Evolutionary conservation across 2,329 filamentous ascomycete species (phyloP), one percentile per base, ranked within the genome.

Genomic region (Exserohilum rostratum): DNA sequence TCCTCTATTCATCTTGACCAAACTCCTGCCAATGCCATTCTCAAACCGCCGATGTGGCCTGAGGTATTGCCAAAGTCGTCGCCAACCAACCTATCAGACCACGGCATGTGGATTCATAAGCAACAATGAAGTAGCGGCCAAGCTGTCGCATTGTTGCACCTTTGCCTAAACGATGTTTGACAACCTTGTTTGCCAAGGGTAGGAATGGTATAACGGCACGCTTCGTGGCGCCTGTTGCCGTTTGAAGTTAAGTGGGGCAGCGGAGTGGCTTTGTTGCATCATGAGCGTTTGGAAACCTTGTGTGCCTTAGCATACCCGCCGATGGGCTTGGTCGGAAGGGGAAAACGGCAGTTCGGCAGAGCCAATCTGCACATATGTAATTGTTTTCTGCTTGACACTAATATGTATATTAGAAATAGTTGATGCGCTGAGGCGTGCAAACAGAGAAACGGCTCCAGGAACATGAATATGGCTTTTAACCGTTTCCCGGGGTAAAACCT

Each of bases 221-320:
- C 18, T 31, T 47, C 17, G 49, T 57, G 59, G 57, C 53, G 57
- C 57, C 55, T 45, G 53, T 22, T 61, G 35, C 48, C 42, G 66
- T 69, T 68, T 66, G 66, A 69, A 57, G 57, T 45, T 56, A 55
- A 50, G 64, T 66, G 66, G 65, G 64, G 59, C 57, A 31, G 30
- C 43, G 37, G 38, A 51, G 44, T 63, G 53, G 60, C 63, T 53
- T 27, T 62, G 55, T 50, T 56, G 63, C 55, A 46, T 66, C 59
- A 60, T 58, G 56, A 42, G 48, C 57, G 62, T 68, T 67, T 68
- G 55, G 62, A 70, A 69, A 69, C 67, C 59, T 57, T 53, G 52
- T 47, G 50, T 63, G 63, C 66, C 60, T 67, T 50, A 59, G 46
- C 37, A 54, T 43, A n/a, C 34, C 37, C 25, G 25, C 37, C 42